Conservation (phyloP, 306 rosid genomes). For the Oemleria cerasiformis region DNA sequence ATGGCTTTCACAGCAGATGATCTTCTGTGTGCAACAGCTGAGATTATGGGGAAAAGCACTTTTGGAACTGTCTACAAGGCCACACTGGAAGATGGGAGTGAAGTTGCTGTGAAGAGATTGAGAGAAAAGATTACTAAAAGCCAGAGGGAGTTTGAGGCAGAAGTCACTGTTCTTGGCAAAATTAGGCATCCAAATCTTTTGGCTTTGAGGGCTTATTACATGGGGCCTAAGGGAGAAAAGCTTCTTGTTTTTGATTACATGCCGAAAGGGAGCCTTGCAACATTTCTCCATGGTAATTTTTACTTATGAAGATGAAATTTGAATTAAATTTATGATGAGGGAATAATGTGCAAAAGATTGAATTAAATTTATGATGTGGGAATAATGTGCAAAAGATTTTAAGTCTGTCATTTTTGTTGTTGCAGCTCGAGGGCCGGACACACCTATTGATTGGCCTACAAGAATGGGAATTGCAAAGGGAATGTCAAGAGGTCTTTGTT, state of each 20-base stretch:
- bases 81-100: conserved; percentile 86
- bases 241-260: conserved; percentile 85
- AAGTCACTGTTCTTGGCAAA: conserved; percentile 63
- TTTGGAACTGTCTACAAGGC: conserved; percentile 95
- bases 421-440: conserved; percentile 75
- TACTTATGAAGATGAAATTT: too few species aligned
- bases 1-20: conserved; percentile 78
- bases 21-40: conserved; percentile 93
- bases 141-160: conserved; percentile 82
- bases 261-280: conserved; percentile 72
- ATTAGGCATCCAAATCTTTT: conserved; percentile 76
- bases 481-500: conserved; percentile 58
- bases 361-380: too few species aligned
- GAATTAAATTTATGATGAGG: too few species aligned
- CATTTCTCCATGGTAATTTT: conserved; percentile 73
- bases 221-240: conserved; percentile 89
- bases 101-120: conserved; percentile 93
- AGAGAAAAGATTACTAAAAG: conserved; percentile 79
- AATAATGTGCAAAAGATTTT: background rate
- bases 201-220: conserved; percentile 80
- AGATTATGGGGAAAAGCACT: conserved; percentile 93
- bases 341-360: background rate
- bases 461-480: conserved; percentile 81
- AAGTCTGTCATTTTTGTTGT: background rate
- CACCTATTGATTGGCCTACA: conserved; percentile 69